Conservation (phyloP, 2,329 filamentous ascomycete genomes). For the Fusarium nodosum region DNA sequence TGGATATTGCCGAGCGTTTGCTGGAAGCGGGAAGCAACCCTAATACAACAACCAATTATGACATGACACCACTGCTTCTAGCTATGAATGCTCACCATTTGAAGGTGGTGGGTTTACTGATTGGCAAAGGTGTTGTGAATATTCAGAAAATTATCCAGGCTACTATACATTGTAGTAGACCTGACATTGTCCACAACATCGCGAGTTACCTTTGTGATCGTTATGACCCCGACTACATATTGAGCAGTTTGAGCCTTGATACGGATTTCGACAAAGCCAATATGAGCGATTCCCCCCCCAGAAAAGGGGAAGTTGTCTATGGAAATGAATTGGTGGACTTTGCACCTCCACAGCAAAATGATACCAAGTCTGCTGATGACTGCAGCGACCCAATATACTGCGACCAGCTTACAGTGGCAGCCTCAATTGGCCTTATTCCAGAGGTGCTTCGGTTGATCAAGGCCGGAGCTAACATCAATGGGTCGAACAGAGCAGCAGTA, state of each 20-base stretch:
- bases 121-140: neutral
- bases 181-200: no score
- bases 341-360: no score
- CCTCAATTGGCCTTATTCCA: neutral
- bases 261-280: no score
- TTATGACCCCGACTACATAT: no score
- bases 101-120: neutral
- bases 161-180: no score
- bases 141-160: no score
- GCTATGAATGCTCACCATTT: neutral
- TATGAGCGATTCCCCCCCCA: no score
- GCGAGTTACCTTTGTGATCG: no score
- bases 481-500: rapidly evolving
- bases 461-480: neutral
- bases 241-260: no score
- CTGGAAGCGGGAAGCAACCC: neutral
- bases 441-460: neutral
- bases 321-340: no score
- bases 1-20: neutral
- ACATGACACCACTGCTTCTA: neutral
- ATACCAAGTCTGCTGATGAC: neutral
- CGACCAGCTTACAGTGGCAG: neutral
- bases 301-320: no score
- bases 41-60: neutral
- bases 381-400: neutral